A percentile compares a stretch with the other conserved stretches of the same genome.
Evolutionary conservation across 257 asterid genomes (phyloP).

Genomic region (Hygrophila difformis): DNA sequence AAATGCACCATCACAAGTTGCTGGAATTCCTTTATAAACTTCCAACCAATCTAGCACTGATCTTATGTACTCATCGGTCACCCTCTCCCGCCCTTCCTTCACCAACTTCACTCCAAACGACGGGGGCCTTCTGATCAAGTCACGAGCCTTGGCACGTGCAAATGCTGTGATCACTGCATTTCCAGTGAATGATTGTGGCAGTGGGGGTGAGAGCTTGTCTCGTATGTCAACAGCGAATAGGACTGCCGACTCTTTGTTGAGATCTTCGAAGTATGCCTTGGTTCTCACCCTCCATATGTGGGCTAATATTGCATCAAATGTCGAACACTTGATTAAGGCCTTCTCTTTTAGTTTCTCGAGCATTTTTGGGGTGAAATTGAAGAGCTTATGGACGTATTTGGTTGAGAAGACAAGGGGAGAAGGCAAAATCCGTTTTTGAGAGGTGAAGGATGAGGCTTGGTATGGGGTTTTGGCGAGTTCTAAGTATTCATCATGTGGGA

Average conservation of each 20-base stretch:
- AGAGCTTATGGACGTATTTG: constrained; percentile 26
- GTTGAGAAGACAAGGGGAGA: constrained; percentile 30
- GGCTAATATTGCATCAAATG: constrained; percentile 34
- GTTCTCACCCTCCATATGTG: constrained; percentile 38
- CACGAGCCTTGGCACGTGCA: constrained; percentile 16
- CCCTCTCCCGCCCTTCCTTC: constrained; percentile 26
- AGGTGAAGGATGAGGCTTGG: constrained; percentile 32
- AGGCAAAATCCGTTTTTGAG: constrained; percentile 19
- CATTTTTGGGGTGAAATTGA: constrained; percentile 23
- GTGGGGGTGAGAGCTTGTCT: constrained; percentile 19
- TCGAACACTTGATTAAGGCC: constrained; percentile 28
- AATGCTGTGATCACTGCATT: constrained; percentile 36
- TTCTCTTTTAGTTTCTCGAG: constrained; percentile 16
- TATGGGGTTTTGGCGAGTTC: constrained; percentile 10
- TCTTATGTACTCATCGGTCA: constrained; percentile 25
- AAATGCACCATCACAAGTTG: constrained; percentile 22
- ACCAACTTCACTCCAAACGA: constrained; percentile 22
- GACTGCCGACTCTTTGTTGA: constrained; percentile 19
- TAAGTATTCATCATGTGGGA: constrained; percentile 33
- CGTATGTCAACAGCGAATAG: constrained; percentile 38
- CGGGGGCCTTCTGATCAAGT: constrained; percentile 18
- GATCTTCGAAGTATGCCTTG: constrained; percentile 16
- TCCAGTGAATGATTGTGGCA: constrained; percentile 21
- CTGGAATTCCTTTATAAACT: constrained; percentile 30
- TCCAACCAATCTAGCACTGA: constrained; percentile 39